Base-by-base conservation (phyloP, 2,329 filamentous ascomycete species). In the Fusarium sp. region DNA sequence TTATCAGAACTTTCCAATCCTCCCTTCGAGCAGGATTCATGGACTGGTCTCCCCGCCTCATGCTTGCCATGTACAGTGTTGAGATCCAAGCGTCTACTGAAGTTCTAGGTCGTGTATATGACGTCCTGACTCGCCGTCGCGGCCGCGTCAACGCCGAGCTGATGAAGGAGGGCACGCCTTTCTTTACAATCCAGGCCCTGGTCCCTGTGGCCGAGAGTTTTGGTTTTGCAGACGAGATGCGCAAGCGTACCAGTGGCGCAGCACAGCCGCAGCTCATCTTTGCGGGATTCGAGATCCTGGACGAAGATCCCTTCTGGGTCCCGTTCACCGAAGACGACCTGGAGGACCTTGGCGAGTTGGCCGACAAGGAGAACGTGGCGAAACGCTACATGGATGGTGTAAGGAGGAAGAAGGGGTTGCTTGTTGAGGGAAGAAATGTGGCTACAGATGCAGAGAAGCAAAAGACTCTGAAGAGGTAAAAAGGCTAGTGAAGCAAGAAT, bases 221-320 rank as follows among this genome's bases (percentile, higher is more conserved):
- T 78, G 96, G 96, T 2, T 99, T 99, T 83, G 89, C 90, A 7
- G 96, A 98, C 77, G 96, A 99, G 81, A 98, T 99, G 83, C 90
- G 96, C 62, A 98, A 98, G 83, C 88, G 94, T 9, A 97, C 94
- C 1, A 94, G 91, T 9, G 96, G 96, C 5, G 93, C 92, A 5
- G 96, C 96, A 1, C 92, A 93, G 75, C 96, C 96, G 52, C 96
- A 98, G 84, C 86, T 99, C 40, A 91, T 97, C 66, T 99, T 98
- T 78, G 89, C 93, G 10, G 96, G 96, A 1, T 99, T 94, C 77
- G 94, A 98, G 80, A 88, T 97, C 73, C 85, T 98, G 4, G 94
- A 98, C 78, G 92, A 98, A 81, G 96, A 99, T 83, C 96, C 96
- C 0, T 97, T 97, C 83, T 99, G 96, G 96, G 94, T 97, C 48